A percentile compares a stretch with the other conserved stretches of the same genome.
Conservation (phyloP, 2,329 filamentous ascomycete species). For the Eutypella sp. region DNA sequence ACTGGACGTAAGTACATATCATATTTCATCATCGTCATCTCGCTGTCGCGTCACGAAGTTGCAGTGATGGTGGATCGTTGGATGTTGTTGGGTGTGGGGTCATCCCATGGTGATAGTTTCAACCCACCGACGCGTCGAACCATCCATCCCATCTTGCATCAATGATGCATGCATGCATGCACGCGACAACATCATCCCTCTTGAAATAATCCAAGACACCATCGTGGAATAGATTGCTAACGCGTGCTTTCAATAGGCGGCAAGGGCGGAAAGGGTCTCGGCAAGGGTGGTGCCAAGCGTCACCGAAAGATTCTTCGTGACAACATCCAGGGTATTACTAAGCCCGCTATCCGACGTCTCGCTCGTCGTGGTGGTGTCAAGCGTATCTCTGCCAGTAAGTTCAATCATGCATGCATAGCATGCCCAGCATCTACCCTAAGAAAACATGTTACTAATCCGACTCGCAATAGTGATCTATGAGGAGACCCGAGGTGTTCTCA, state of each 20-base stretch:
- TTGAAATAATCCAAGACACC: neutral
- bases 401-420: slow-evolving; percentile 11
- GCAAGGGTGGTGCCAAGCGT: slow-evolving; percentile 97
- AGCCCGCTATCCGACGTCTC: slow-evolving; percentile 97
- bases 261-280: slow-evolving; percentile 96
- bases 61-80: slow-evolving; percentile 2
- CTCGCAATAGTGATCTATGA: slow-evolving; percentile 71
- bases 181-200: slow-evolving; percentile 5
- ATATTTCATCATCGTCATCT: slow-evolving; percentile 11
- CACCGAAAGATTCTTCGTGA: slow-evolving; percentile 98
- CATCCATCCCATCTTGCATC: slow-evolving; percentile 10
- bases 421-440: neutral
- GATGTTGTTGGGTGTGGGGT: no score
- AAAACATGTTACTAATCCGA: slow-evolving; percentile 9
- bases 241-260: slow-evolving; percentile 57
- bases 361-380: slow-evolving; percentile 99
- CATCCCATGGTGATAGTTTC: slow-evolving; percentile 16
- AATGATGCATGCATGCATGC: neutral
- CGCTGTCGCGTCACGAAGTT: slow-evolving; percentile 10
- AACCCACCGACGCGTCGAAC: slow-evolving; percentile 25
- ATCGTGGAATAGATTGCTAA: slow-evolving; percentile 34
- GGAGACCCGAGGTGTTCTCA: slow-evolving; percentile 76
- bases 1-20: slow-evolving; percentile 62
- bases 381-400: slow-evolving; percentile 94
- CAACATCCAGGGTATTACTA: slow-evolving; percentile 99